These are phyloP conservation scores for Sarocladium brachiariae DNA, from an alignment of 2,329 filamentous ascomycete species.

Conservation along the genomic window DNA sequence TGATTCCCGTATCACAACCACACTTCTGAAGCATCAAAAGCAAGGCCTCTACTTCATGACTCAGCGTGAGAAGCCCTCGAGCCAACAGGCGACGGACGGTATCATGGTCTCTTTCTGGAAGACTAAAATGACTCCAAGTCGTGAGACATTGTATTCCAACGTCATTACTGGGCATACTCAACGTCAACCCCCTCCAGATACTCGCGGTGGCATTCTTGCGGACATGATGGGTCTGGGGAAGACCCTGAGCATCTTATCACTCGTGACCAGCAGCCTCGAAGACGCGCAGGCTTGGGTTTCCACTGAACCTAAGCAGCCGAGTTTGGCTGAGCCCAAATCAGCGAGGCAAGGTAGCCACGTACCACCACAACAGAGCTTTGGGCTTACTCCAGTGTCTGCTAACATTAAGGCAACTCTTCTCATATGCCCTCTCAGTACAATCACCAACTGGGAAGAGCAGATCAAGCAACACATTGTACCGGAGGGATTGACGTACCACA, in stretches of 20 bases:
- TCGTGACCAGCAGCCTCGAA: constrained; percentile 60
- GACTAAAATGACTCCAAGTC: constrained; percentile 39
- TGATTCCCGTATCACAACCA: constrained; percentile 52
- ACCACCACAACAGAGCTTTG: constrained; percentile 33
- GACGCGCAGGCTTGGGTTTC: constrained; percentile 55
- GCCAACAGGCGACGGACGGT: constrained; percentile 51
- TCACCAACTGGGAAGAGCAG: constrained; percentile 93
- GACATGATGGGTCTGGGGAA: constrained; percentile 91
- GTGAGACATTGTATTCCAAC: constrained; percentile 64
- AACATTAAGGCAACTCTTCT: constrained; percentile 79
- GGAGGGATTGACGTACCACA: constrained; percentile 61
- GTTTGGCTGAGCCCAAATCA: constrained; percentile 31
- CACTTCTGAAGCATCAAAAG: constrained; percentile 78
- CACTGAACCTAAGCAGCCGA: constrained; percentile 43
- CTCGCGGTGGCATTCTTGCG: constrained; percentile 67
- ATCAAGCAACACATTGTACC: constrained; percentile 72
- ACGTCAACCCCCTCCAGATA: constrained; percentile 54
- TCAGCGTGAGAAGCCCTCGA: constrained; percentile 62
- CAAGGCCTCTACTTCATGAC: constrained; percentile 86
- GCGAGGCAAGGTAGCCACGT: not conserved
- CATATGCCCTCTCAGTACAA: constrained; percentile 81
- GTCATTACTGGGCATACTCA: constrained; percentile 72
- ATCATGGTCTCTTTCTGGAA: constrained; percentile 74
- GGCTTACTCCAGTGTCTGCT: constrained; percentile 40
- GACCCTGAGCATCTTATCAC: constrained; percentile 75